phyloP scores from a whole-genome alignment of 371 early-diverging fungal genomes.

The Haplosporangium sp. region DNA sequence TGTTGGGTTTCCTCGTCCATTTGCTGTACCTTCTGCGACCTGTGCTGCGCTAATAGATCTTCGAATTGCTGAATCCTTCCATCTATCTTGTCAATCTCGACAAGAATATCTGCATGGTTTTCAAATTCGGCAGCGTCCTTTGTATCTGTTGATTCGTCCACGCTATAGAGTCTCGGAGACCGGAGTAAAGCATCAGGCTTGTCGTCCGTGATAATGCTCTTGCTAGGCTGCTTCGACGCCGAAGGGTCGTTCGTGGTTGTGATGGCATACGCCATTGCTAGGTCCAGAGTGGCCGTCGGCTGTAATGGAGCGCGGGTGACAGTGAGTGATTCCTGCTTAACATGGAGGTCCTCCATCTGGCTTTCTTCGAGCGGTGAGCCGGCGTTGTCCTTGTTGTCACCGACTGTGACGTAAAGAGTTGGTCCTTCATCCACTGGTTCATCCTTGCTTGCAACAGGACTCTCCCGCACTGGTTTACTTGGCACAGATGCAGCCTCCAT shows the following conservation, averaged over 20 bases:
- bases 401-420: too few relatives aligned
- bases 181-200: constrained; percentile 22
- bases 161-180: constrained; percentile 21
- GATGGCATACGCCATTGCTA: too few relatives aligned
- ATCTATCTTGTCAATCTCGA: constrained; percentile 46
- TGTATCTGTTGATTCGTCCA: not conserved
- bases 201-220: constrained; percentile 1
- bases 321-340: not conserved
- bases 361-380: too few relatives aligned
- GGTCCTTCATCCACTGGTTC: too few relatives aligned
- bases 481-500: too few relatives aligned
- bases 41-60: constrained; percentile 18
- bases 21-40: constrained; percentile 18
- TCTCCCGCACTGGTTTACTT: too few relatives aligned
- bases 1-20: not conserved
- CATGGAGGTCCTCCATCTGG: too few relatives aligned
- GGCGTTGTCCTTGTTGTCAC: too few relatives aligned
- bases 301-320: not conserved
- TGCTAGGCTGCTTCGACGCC: not conserved
- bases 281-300: not conserved
- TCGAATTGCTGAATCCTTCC: constrained; percentile 32
- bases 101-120: constrained; percentile 36
- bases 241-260: not conserved
- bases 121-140: constrained; percentile 16
- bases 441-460: too few relatives aligned